Evolutionary conservation across 371 early-diverging fungal species (phyloP).

Genomic region (Amoeboaphelidium protococcarum): DNA sequence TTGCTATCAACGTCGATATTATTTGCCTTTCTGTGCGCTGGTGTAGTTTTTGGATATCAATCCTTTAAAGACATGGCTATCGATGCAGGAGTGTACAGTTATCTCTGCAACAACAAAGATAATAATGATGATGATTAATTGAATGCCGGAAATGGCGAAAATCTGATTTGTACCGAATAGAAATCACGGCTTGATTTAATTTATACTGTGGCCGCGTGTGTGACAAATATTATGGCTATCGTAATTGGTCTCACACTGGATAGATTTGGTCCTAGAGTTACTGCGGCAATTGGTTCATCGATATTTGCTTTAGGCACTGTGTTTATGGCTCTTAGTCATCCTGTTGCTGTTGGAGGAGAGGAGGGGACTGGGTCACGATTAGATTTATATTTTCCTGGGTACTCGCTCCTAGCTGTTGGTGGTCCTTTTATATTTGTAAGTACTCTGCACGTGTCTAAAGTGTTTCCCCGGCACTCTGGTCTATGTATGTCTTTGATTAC

Average conservation of each 20-base stretch:
- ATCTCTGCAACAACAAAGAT: too few species aligned
- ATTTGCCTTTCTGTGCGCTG: too few species aligned
- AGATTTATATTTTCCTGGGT: not conserved
- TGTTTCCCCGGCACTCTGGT: not conserved
- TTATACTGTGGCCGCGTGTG: not conserved
- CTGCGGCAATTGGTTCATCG: not conserved
- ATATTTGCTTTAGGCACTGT: not conserved
- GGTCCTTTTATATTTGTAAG: not conserved
- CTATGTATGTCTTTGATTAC: not conserved
- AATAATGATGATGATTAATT: too few species aligned
- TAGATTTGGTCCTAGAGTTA: not conserved
- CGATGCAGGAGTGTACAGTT: too few species aligned
- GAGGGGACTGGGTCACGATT: too few species aligned
- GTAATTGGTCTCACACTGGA: not conserved
- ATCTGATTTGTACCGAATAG: too few species aligned
- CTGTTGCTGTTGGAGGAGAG: too few species aligned
- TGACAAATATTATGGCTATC: not conserved
- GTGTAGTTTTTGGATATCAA: too few species aligned
- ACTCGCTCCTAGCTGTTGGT: not conserved
- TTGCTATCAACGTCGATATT: too few species aligned
- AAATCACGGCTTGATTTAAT: too few species aligned
- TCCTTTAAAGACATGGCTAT: too few species aligned
- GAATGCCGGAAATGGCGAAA: too few species aligned
- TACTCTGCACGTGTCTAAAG: not conserved
- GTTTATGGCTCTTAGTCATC: not conserved